Base-by-base conservation (phyloP, 805 yeast species). In the Wickerhamiella galacta region DNA sequence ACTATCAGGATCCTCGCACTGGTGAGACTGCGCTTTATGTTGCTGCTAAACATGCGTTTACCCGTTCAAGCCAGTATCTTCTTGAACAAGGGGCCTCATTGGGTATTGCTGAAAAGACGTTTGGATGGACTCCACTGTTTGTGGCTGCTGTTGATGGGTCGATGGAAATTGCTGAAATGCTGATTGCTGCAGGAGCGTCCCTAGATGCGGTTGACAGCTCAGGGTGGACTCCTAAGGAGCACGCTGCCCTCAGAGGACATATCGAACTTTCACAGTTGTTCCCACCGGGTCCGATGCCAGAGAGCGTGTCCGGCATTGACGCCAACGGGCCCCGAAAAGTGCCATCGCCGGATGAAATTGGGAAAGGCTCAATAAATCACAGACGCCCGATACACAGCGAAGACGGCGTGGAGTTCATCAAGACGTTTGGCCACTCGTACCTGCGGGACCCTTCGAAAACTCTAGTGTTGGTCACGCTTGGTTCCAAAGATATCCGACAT, bases 161-260 rank as follows among this genome's bases (percentile, higher is more conserved):
- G 34, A 47, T 46, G 25, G 68, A 66, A 2, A 62, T 80, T 26
- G 80, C 73, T 4, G 52, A 65, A 27, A 39, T 67, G 6, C 60
- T 87, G 39, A 52, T 75, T 19, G 54, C 57, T 0, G 48, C 62
- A 27, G 72, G 70, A 15, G 77, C 82, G 4, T 57, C 61, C 6
- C 68, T 58, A 37, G 65, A 68, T 28, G 54, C 61, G 18, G 63
- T 67, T 12, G 96, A 87, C 56, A 75, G 71, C 29, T 75, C 90
- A 33, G 95, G 95, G 0, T 87, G 96, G 96, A 71, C 82, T 14
- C 94, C 96, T n/a, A 73, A 82, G 73, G 96, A 87, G 48, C 96
- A 87, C 53, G 95, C 95, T 0, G 75, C 81, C 31, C 60, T 87
- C 29, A 66, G 95, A 45, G 96, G 96, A 4, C 93, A 83, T 51